These are phyloP conservation scores for Orobanche coerulescens DNA, from an alignment of 257 asterid species.

Conservation along the genomic window DNA sequence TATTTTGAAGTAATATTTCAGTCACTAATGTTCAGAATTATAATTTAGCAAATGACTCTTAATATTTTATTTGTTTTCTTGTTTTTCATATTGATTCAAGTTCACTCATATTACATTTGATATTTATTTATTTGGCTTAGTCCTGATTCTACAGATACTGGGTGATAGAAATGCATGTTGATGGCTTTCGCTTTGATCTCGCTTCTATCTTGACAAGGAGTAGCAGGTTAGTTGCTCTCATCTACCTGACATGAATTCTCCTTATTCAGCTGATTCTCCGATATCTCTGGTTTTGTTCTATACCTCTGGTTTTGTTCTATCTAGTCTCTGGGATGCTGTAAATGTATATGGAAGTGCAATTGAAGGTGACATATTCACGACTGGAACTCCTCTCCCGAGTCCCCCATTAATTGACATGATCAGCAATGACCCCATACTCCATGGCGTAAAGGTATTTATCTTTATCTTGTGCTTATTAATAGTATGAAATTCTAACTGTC, in stretches of 20 bases:
- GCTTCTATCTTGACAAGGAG: conserved; percentile 95
- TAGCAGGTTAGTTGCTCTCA: conserved; percentile 58
- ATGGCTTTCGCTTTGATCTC: conserved; percentile 98
- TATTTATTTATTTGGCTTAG: conserved; percentile 34
- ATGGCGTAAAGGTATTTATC: conserved; percentile 66
- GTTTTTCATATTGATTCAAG: conserved; percentile 14
- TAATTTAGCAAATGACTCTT: not conserved
- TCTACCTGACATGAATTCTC: conserved; percentile 8
- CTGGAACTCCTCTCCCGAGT: conserved; percentile 81
- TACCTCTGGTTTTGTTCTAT: conserved; percentile 19
- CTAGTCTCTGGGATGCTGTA: conserved; percentile 80
- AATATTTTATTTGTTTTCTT: conserved; percentile 11
- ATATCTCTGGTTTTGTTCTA: not conserved
- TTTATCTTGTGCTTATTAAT: conserved; percentile 3
- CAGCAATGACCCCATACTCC: conserved; percentile 90
- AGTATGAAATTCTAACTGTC: not conserved
- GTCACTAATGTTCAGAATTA: not conserved
- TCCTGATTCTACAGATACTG: conserved; percentile 70
- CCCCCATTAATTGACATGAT: conserved; percentile 91
- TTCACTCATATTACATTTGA: conserved; percentile 24
- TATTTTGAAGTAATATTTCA: conserved; percentile 1
- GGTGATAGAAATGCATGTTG: conserved; percentile 94
- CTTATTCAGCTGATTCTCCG: conserved; percentile 3
- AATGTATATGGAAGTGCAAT: conserved; percentile 64
- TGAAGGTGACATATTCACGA: conserved; percentile 59